Conservation (phyloP, 2,329 filamentous ascomycete species). For the Ceratocystis harringtonii region DNA sequence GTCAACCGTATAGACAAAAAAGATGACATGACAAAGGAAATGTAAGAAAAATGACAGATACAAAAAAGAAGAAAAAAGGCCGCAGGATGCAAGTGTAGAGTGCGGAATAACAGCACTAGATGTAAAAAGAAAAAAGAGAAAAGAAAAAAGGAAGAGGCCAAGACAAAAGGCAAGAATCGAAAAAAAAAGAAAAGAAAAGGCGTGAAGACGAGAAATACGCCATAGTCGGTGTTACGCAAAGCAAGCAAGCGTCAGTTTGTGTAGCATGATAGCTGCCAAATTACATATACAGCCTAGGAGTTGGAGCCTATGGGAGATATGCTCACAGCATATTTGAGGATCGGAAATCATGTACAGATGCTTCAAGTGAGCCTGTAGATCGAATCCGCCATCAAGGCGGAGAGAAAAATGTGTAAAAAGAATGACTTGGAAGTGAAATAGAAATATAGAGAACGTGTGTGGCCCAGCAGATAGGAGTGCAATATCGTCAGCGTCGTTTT, state of each 20-base stretch:
- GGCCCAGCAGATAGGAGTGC: not conserved
- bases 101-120: not conserved
- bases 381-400: not conserved
- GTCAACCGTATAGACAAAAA: conserved; percentile 3
- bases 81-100: not conserved
- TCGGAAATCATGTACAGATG: not conserved
- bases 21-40: conserved; percentile 9
- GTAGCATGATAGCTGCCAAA: not conserved
- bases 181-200: not conserved
- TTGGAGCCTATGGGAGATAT: not conserved
- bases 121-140: not conserved
- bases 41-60: not conserved
- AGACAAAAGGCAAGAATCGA: not conserved
- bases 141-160: not conserved
- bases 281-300: not conserved
- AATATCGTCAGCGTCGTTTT: conserved; percentile 2
- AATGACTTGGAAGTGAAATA: not conserved
- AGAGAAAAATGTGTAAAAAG: not conserved
- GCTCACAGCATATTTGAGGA: not conserved
- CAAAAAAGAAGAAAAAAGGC: not conserved
- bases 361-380: not conserved
- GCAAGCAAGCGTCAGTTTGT: not conserved
- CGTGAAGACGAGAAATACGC: not conserved
- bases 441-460: not conserved
- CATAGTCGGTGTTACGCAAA: not conserved